Conservation (phyloP, 1,139 yeast species). For the Taiozyma sp. region DNA sequence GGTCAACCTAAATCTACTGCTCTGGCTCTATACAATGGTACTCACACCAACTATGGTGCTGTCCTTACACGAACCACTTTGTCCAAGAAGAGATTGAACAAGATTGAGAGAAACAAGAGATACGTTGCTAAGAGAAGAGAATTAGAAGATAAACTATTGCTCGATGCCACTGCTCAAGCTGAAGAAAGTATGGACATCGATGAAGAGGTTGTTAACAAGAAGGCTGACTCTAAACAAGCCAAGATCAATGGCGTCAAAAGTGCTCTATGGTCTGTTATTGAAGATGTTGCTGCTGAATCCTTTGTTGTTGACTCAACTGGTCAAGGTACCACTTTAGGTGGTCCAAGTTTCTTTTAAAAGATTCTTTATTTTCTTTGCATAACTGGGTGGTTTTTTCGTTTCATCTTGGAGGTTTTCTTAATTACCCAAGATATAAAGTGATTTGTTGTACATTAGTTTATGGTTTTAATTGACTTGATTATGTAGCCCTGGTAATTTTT, state of each 20-base stretch:
- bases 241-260: slow-evolving; percentile 49
- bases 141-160: slow-evolving; percentile 32
- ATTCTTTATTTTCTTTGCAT: neutral
- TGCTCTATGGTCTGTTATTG: slow-evolving; percentile 66
- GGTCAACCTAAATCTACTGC: slow-evolving; percentile 49
- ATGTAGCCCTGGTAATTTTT: neutral
- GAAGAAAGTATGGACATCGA: slow-evolving; percentile 44
- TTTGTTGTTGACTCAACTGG: slow-evolving; percentile 43
- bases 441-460: neutral
- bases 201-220: slow-evolving; percentile 31
- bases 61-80: slow-evolving; percentile 53
- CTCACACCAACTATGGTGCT: slow-evolving; percentile 27
- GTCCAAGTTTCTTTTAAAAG: slow-evolving; percentile 35
- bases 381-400: neutral
- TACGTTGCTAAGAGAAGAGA: slow-evolving; percentile 52
- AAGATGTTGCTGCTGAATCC: slow-evolving; percentile 41
- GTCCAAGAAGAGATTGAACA: slow-evolving; percentile 77
- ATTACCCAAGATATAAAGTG: neutral
- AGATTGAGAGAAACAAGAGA: slow-evolving; percentile 73
- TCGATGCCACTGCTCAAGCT: slow-evolving; percentile 41
- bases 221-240: slow-evolving; percentile 22
- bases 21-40: slow-evolving; percentile 55
- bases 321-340: slow-evolving; percentile 83
- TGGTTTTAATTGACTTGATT: neutral
- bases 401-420: neutral